Evolutionary conservation across 108 stramenopile species (phyloP).

Genomic region (Aurantiochytrium sp.): DNA sequence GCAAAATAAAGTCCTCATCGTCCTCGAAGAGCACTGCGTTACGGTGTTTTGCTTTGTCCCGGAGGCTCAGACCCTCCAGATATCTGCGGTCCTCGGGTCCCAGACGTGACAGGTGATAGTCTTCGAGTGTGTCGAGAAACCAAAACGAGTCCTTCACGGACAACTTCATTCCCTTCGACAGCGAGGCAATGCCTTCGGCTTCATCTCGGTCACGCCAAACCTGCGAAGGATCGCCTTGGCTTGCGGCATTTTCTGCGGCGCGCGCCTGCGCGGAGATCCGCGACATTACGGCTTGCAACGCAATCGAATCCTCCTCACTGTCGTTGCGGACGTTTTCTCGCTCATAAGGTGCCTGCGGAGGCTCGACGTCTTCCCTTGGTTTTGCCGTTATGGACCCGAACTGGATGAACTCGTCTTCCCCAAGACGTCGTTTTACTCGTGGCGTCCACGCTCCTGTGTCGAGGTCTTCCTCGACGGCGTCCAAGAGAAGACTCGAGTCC

Average conservation of each 20-base stretch:
- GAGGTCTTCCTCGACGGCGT: too few species aligned
- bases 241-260: not conserved
- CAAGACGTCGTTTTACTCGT: too few species aligned
- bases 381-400: too few species aligned
- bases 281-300: not conserved
- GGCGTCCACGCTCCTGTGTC: too few species aligned
- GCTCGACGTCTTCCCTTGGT: too few species aligned
- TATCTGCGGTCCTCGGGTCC: not conserved
- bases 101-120: not conserved
- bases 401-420: too few species aligned
- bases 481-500: too few species aligned
- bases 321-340: not conserved
- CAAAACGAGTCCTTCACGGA: conserved; percentile 3
- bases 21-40: not conserved
- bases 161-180: not conserved
- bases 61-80: not conserved
- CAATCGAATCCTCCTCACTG: not conserved
- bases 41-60: not conserved
- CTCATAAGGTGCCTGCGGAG: too few species aligned
- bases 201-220: not conserved
- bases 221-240: not conserved
- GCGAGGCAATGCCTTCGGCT: not conserved
- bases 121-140: not conserved
- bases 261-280: not conserved
- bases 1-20: not conserved